phyloP scores from a whole-genome alignment of 805 yeast genomes.

The Wickerhamomyces chambardii region DNA sequence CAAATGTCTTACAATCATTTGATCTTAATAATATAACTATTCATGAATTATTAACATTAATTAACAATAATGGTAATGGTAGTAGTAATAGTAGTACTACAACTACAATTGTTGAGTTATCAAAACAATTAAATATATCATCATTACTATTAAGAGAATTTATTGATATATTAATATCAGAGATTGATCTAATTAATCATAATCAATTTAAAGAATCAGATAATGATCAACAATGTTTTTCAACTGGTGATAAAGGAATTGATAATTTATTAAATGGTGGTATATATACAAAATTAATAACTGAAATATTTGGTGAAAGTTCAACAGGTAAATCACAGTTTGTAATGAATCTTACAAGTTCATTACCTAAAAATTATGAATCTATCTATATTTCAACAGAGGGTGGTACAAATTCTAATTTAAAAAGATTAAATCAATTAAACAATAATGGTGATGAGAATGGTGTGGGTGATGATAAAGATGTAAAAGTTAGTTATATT shows the following conservation, averaged over 20 bases:
- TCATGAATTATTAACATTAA: constrained; percentile 24
- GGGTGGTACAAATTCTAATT: constrained; percentile 43
- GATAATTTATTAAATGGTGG: constrained; percentile 51
- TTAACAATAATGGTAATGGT: no score
- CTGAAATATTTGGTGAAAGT: constrained; percentile 79
- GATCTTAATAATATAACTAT: constrained; percentile 23
- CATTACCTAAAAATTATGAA: constrained; percentile 22
- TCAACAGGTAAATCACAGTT: constrained; percentile 86
- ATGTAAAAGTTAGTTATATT: constrained; percentile 44
- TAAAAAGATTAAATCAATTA: constrained; percentile 50
- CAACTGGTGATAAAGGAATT: constrained; percentile 43
- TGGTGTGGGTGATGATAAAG: no score
- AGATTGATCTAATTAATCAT: constrained; percentile 1
- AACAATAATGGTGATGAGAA: constrained; percentile 18
- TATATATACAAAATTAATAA: constrained; percentile 40
- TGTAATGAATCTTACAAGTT: constrained; percentile 57
- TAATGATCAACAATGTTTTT: constrained; percentile 18
- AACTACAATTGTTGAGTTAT: constrained; percentile 23
- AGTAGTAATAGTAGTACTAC: no score
- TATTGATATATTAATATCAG: constrained; percentile 3
- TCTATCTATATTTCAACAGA: constrained; percentile 81
- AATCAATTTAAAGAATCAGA: background rate
- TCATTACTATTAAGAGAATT: constrained; percentile 21
- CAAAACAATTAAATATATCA: constrained; percentile 24
- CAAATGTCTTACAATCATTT: constrained; percentile 19